A percentile compares a stretch with the other conserved stretches of the same genome.
Evolutionary conservation across 2,329 filamentous ascomycete genomes (phyloP).

Genomic region (Penicillium sp.): DNA sequence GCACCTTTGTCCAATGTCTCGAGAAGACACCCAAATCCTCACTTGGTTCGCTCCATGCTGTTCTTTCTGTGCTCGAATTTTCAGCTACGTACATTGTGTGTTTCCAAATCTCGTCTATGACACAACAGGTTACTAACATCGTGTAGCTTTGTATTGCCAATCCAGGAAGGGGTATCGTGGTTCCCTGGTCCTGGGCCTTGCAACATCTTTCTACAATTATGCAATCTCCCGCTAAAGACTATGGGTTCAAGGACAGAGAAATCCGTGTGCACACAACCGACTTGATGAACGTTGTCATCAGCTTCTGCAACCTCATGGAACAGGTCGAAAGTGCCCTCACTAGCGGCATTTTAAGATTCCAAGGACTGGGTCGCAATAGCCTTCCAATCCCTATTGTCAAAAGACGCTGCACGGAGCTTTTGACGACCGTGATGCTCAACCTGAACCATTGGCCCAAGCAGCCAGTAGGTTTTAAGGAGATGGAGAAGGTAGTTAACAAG

Average conservation of each 20-base stretch:
- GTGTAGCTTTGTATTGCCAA: slow-evolving; percentile 10
- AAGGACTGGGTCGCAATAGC: neutral
- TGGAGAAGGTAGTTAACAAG: neutral
- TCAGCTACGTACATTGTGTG: slow-evolving; percentile 9
- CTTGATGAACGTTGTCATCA: neutral
- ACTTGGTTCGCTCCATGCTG: slow-evolving; percentile 4
- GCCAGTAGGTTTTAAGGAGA: slow-evolving; percentile 1
- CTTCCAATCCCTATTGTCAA: neutral
- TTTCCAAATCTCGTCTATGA: neutral
- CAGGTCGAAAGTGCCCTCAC: slow-evolving; percentile 1
- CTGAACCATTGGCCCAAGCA: slow-evolving; percentile 6
- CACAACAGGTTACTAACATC: neutral
- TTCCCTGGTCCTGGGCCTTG: slow-evolving; percentile 14
- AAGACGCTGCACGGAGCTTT: slow-evolving; percentile 11
- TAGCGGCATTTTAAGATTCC: neutral
- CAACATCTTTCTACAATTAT: slow-evolving; percentile 9
- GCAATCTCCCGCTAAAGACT: neutral
- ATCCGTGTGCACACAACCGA: neutral
- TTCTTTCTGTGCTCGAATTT: slow-evolving; percentile 13
- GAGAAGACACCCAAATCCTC: neutral
- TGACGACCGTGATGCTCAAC: slow-evolving; percentile 10
- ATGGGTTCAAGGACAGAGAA: neutral
- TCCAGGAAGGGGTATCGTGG: slow-evolving; percentile 5
- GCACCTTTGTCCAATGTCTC: neutral
- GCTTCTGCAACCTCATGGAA: slow-evolving; percentile 7